Evolutionary conservation across 1,139 yeast species (phyloP).

Genomic region (Lodderomyces theae): DNA sequence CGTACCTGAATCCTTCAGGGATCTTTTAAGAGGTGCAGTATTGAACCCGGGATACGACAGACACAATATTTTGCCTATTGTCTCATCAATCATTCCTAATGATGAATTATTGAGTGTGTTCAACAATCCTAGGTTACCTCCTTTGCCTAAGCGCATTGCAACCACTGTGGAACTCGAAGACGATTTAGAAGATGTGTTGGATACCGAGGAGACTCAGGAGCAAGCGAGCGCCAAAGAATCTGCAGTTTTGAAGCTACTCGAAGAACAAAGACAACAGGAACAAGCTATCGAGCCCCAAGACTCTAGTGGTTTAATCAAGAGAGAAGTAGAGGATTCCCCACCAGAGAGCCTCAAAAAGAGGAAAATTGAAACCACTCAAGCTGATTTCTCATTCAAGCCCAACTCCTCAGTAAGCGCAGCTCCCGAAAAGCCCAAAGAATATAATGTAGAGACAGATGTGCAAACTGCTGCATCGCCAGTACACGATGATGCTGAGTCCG

Average conservation of each 20-base stretch:
- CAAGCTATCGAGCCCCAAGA: slow-evolving; percentile 8
- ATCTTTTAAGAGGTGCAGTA: slow-evolving; percentile 51
- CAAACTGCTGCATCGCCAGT: not conserved
- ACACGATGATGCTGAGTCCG: slow-evolving; percentile 35
- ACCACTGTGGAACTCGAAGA: slow-evolving; percentile 16
- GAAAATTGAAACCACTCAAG: not conserved
- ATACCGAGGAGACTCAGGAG: slow-evolving; percentile 16
- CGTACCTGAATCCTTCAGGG: slow-evolving; percentile 31
- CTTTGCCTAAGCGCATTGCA: slow-evolving; percentile 42
- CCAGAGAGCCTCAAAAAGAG: not conserved
- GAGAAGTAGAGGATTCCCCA: not conserved
- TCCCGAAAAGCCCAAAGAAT: not conserved
- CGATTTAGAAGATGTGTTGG: slow-evolving; percentile 13
- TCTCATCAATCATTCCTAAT: slow-evolving; percentile 46
- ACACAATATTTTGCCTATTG: slow-evolving; percentile 69
- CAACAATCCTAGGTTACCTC: slow-evolving; percentile 78
- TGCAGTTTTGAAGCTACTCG: slow-evolving; percentile 10
- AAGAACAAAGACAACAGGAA: not conserved
- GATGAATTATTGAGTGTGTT: slow-evolving; percentile 50
- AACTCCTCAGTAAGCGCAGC: not conserved
- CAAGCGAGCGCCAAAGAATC: slow-evolving; percentile 6
- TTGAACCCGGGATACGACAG: slow-evolving; percentile 64
- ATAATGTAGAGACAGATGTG: slow-evolving; percentile 5
- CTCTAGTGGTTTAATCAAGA: not conserved
- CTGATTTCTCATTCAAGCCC: slow-evolving; percentile 1